These are phyloP conservation scores for Mycena galericulata DNA, from an alignment of 768 basidiomycete genomes.

Conservation along the genomic window DNA sequence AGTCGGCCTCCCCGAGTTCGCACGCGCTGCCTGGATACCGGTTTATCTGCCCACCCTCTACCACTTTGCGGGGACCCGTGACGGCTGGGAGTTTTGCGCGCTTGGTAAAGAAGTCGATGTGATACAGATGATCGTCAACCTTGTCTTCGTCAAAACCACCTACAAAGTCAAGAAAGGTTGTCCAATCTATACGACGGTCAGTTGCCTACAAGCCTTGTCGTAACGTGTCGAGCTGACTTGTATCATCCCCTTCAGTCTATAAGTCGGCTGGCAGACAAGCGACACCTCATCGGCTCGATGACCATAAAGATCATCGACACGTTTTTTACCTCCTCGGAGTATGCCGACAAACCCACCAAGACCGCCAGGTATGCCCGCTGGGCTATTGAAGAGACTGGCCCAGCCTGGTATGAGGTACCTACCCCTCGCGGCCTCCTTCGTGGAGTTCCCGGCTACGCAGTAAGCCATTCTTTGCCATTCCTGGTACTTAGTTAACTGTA, in stretches of 20 bases:
- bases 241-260: not conserved
- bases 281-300: not conserved
- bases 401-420: not conserved
- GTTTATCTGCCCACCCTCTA: not conserved
- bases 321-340: not conserved
- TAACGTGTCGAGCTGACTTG: not conserved
- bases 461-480: not conserved
- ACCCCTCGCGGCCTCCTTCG: not conserved
- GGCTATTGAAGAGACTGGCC: not conserved
- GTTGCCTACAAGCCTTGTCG: not conserved
- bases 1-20: not conserved
- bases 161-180: conserved; percentile 7
- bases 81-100: not conserved
- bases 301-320: not conserved
- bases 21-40: not conserved
- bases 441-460: not conserved
- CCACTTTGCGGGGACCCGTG: not conserved
- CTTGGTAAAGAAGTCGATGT: not conserved
- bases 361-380: not conserved
- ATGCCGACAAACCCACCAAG: not conserved
- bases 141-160: not conserved
- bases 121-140: not conserved
- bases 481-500: too few relatives aligned
- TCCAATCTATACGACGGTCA: conserved; percentile 1
- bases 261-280: not conserved